A percentile compares a stretch with the other conserved stretches of the same genome.
Evolutionary conservation across 2,329 filamentous ascomycete species (phyloP).

Genomic region (Hypomyces perniciosus): DNA sequence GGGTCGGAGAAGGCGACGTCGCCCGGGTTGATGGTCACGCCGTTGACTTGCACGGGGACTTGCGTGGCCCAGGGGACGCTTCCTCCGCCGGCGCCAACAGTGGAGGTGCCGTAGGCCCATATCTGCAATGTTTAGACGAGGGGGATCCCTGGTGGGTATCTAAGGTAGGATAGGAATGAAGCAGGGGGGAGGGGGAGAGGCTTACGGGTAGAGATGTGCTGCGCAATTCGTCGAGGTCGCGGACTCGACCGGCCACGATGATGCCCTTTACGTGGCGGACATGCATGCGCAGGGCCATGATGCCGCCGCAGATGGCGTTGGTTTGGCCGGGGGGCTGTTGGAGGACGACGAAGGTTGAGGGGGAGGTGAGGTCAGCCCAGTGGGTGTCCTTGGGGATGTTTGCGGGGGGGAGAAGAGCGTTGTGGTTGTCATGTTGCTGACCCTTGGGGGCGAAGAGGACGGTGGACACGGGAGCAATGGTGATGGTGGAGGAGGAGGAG

Average conservation of each 20-base stretch:
- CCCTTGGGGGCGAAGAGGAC: constrained; percentile 58
- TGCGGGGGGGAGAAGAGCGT: constrained; percentile 14
- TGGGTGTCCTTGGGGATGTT: constrained; percentile 57
- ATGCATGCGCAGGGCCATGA: constrained; percentile 67
- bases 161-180: no score
- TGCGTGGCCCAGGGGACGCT: constrained; percentile 50
- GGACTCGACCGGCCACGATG: constrained; percentile 61
- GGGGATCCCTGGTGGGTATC: background rate
- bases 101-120: constrained; percentile 51
- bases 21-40: constrained; percentile 42
- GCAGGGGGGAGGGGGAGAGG: background rate
- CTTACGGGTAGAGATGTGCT: constrained; percentile 51
- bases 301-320: constrained; percentile 70
- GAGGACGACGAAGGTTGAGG: constrained; percentile 58
- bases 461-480: constrained; percentile 52
- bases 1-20: constrained; percentile 67
- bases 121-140: constrained; percentile 32
- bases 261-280: constrained; percentile 53
- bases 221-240: constrained; percentile 58
- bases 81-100: constrained; percentile 51
- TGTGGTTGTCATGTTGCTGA: constrained; percentile 15
- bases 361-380: constrained; percentile 60
- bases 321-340: constrained; percentile 59
- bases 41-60: constrained; percentile 38
- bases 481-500: constrained; percentile 23